These are phyloP conservation scores for Alternaria incomplexa DNA, from an alignment of 2,329 filamentous ascomycete species.

Conservation along the genomic window DNA sequence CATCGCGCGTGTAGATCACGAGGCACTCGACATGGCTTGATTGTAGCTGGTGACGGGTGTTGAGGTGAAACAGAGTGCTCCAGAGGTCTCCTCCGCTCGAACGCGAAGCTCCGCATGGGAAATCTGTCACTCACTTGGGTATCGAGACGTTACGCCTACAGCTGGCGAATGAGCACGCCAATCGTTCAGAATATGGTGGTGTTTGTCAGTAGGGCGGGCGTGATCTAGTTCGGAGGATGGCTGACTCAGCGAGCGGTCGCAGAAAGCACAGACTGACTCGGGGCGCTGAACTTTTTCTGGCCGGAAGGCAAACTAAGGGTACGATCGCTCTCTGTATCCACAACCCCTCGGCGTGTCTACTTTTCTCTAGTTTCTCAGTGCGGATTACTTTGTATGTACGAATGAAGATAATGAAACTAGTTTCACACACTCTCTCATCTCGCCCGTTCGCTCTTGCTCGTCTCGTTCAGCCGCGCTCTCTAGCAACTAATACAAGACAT, in stretches of 20 bases:
- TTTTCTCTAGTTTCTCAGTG: constrained; percentile 14
- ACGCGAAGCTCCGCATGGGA: no score
- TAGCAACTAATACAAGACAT: constrained; percentile 26
- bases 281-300: constrained; percentile 12
- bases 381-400: constrained; percentile 27
- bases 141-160: background rate
- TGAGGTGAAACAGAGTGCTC: background rate
- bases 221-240: background rate
- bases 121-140: no score
- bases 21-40: background rate
- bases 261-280: constrained; percentile 12
- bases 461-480: constrained; percentile 20
- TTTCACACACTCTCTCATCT: constrained; percentile 27
- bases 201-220: background rate
- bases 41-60: background rate
- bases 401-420: constrained; percentile 31
- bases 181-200: background rate
- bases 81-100: background rate
- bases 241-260: constrained; percentile 3
- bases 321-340: background rate
- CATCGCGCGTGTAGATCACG: background rate
- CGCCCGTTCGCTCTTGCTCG: constrained; percentile 25
- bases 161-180: background rate
- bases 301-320: background rate
- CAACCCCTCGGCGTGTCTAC: constrained; percentile 3